phyloP scores from a whole-genome alignment of 2,329 filamentous ascomycete species.

The Aspergillus unguis region DNA sequence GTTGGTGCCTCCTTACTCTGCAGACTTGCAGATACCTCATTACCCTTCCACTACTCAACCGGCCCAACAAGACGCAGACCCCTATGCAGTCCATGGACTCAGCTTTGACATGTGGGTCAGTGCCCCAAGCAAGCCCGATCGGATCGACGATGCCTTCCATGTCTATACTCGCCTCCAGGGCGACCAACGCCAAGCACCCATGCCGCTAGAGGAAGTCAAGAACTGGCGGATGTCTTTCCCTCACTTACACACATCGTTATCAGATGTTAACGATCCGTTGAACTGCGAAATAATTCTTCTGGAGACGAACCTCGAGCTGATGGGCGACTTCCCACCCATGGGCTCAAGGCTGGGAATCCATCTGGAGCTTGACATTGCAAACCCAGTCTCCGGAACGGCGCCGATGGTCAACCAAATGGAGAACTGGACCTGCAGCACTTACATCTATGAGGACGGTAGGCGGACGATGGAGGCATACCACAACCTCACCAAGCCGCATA shows the following conservation, averaged over 20 bases:
- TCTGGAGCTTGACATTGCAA: constrained; percentile 41
- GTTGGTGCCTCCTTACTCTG: constrained; percentile 31
- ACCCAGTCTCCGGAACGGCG: constrained; percentile 32
- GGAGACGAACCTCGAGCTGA: constrained; percentile 43
- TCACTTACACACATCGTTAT: constrained; percentile 34
- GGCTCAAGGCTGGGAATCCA: constrained; percentile 43
- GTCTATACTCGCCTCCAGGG: constrained; percentile 44
- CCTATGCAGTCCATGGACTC: constrained; percentile 34
- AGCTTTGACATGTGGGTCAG: constrained; percentile 49
- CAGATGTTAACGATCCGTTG: constrained; percentile 31
- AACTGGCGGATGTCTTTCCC: constrained; percentile 44
- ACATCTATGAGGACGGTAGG: constrained; percentile 40
- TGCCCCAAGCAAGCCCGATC: constrained; percentile 33
- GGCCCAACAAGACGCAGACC: constrained; percentile 26
- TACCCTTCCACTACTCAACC: constrained; percentile 32
- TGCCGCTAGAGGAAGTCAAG: constrained; percentile 38
- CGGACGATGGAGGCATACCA: constrained; percentile 31
- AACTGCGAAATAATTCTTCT: constrained; percentile 45
- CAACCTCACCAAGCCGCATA: constrained; percentile 32
- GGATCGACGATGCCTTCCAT: constrained; percentile 41
- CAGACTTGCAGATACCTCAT: constrained; percentile 34
- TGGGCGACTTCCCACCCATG: constrained; percentile 43
- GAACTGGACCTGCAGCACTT: constrained; percentile 44
- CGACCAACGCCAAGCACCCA: constrained; percentile 36
- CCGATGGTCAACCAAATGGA: constrained; percentile 35